These are phyloP conservation scores for Kwoniella dejecticola DNA, from an alignment of 768 basidiomycete genomes.

Conservation along the genomic window DNA sequence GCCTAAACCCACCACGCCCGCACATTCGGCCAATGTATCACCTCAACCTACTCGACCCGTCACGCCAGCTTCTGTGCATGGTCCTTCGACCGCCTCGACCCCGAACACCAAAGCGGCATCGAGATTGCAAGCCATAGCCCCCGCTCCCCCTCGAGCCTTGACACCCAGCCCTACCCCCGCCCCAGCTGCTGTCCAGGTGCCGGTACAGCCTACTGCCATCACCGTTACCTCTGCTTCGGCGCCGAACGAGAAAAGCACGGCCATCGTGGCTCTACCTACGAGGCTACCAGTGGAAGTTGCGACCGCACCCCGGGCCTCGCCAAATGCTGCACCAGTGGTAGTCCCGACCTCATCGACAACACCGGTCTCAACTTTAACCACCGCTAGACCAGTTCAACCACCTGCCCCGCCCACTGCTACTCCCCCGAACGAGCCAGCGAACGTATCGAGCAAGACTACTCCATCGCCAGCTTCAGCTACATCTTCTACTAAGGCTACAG, in stretches of 20 bases:
- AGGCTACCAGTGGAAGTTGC: conserved; percentile 3
- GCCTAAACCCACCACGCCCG: background rate
- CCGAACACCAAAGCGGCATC: background rate
- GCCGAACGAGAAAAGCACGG: background rate
- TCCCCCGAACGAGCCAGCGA: conserved; percentile 6
- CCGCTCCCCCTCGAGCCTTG: background rate
- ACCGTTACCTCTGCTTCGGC: conserved; percentile 9
- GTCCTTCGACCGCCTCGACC: background rate
- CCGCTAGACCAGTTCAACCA: background rate
- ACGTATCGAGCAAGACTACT: background rate
- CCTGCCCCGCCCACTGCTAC: background rate
- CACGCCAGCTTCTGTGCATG: conserved; percentile 5
- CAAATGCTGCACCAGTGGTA: no score
- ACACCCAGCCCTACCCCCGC: background rate
- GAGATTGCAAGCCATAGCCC: conserved; percentile 11
- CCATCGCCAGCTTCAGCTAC: background rate
- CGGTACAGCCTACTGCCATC: conserved; percentile 11
- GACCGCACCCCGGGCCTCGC: background rate
- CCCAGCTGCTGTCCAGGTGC: background rate
- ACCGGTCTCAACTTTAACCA: background rate
- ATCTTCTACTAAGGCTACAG: no score
- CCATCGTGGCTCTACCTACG: conserved; percentile 10
- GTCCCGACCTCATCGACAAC: background rate
- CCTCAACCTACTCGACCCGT: conserved; percentile 6
- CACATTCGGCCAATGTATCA: background rate